These are phyloP conservation scores for Inosperma sp. DNA, from an alignment of 768 basidiomycete species.

Conservation along the genomic window DNA sequence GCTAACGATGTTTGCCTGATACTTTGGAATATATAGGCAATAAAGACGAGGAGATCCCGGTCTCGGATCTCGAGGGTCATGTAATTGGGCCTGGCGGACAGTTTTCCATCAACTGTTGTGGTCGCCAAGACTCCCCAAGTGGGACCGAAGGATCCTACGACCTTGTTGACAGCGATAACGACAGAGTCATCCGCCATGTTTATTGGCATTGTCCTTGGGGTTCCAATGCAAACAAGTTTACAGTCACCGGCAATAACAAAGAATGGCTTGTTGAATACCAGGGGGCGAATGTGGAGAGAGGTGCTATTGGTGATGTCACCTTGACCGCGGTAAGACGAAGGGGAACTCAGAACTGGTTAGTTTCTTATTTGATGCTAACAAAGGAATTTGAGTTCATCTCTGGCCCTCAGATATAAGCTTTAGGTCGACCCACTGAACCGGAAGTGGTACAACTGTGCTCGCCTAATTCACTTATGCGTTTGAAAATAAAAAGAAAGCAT, in stretches of 20 bases:
- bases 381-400: too few relatives aligned
- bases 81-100: neutral
- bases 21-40: neutral
- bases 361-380: too few relatives aligned
- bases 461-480: too few relatives aligned
- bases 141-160: neutral
- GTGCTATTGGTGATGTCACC: neutral
- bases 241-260: neutral
- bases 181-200: neutral
- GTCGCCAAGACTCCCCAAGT: neutral
- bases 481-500: too few relatives aligned
- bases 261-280: neutral
- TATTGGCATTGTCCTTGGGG: constrained; percentile 3
- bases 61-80: neutral
- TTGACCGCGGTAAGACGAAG: neutral
- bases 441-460: too few relatives aligned
- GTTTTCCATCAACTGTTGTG: neutral
- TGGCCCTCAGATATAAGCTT: too few relatives aligned
- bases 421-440: too few relatives aligned
- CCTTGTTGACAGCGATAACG: neutral
- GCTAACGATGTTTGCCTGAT: neutral
- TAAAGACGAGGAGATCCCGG: neutral
- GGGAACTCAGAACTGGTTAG: too few relatives aligned
- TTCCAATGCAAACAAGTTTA: neutral
- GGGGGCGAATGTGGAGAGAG: neutral